phyloP scores from a whole-genome alignment of 164 flowering plant genomes.

The Annona cherimola region DNA sequence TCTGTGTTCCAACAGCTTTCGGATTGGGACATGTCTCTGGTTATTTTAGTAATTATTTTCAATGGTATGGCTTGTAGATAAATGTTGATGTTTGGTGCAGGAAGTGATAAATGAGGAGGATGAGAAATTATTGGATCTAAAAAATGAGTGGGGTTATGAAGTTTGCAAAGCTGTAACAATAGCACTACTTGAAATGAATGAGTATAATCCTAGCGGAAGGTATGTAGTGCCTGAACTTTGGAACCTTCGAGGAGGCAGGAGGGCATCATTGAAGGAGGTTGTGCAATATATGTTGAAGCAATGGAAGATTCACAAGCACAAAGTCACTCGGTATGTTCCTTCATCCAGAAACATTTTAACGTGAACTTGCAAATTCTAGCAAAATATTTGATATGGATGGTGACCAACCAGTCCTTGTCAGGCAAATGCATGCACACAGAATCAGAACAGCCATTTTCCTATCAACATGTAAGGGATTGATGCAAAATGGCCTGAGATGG shows the following conservation, averaged over 20 bases:
- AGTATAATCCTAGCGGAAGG: constrained; percentile 33
- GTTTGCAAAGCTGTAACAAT: constrained; percentile 16
- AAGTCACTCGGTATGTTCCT: neutral
- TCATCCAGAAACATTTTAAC: no score
- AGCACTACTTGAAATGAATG: constrained; percentile 28
- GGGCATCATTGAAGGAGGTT: constrained; percentile 27
- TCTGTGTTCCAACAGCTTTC: neutral
- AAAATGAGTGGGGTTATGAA: constrained; percentile 33
- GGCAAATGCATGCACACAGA: no score
- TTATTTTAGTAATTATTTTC: neutral
- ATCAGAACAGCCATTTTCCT: no score
- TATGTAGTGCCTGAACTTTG: constrained; percentile 25
- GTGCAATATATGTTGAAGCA: constrained; percentile 21
- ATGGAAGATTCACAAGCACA: constrained; percentile 16
- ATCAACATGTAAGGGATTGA: no score
- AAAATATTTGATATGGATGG: no score
- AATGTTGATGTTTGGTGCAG: constrained; percentile 22
- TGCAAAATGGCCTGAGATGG: no score
- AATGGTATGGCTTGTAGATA: neutral
- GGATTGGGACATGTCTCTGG: neutral
- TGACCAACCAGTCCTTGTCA: no score
- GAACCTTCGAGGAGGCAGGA: constrained; percentile 24
- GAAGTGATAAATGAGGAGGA: constrained; percentile 43
- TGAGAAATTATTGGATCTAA: constrained; percentile 39
- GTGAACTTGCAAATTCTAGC: no score